Percentiles rank a stretch among this genome's conserved stretches.
Conservation (phyloP, 768 basidiomycete species). For the Krasilnikovozyma curviuscula region DNA sequence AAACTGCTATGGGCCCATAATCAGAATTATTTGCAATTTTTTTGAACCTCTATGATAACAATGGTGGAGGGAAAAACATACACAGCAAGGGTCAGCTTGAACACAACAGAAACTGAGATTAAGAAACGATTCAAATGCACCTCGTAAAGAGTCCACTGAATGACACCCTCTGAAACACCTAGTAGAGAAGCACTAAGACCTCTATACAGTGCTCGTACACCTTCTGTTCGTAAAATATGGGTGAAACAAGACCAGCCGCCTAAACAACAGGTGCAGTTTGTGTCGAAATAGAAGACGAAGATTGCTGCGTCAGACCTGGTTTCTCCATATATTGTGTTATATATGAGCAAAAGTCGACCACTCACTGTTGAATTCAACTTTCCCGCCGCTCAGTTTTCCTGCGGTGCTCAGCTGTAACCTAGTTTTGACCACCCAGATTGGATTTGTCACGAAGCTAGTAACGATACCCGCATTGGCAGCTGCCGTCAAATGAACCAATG, state of each 20-base stretch:
- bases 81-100: not conserved
- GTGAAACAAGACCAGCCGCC: constrained; percentile 31
- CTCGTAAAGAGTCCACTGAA: constrained; percentile 95
- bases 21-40: constrained; percentile 38
- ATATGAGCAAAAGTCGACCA: no score
- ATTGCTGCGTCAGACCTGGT: no score
- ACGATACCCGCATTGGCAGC: constrained; percentile 64
- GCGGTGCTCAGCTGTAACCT: constrained; percentile 86
- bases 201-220: constrained; percentile 76
- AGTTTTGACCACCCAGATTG: constrained; percentile 99
- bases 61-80: not conserved
- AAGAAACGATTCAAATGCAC: constrained; percentile 18
- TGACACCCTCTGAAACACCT: constrained; percentile 86
- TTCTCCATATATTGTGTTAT: no score
- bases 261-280: no score
- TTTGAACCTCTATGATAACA: constrained; percentile 41
- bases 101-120: not conserved
- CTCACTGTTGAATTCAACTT: no score
- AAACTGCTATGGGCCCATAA: constrained; percentile 34
- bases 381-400: no score
- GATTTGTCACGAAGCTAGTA: constrained; percentile 83
- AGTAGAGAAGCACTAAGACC: constrained; percentile 86
- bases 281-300: no score
- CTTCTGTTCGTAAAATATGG: constrained; percentile 60
- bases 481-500: constrained; percentile 63